Conservation (phyloP, 2,329 filamentous ascomycete genomes). For the Botrytis pseudocinerea region DNA sequence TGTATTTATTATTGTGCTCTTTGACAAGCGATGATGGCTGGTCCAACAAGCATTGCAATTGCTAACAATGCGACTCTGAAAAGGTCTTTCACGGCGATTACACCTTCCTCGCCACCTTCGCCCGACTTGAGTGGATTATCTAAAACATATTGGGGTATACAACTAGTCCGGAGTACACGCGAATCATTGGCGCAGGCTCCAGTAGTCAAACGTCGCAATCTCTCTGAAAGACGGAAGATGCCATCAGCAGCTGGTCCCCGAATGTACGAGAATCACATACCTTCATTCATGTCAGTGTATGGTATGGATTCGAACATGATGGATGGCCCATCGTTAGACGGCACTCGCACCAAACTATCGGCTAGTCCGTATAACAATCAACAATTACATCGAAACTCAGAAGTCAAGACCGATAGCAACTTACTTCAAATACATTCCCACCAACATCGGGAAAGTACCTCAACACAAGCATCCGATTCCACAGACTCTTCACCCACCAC, state of each 20-base stretch:
- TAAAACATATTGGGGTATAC: conserved; percentile 16
- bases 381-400: conserved; percentile 24
- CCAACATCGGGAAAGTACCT: conserved; percentile 75
- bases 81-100: conserved; percentile 35
- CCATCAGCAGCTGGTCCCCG: conserved; percentile 61
- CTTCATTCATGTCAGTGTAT: conserved; percentile 75
- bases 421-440: conserved; percentile 47
- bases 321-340: conserved; percentile 32
- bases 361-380: conserved; percentile 27
- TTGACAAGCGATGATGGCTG: conserved; percentile 29
- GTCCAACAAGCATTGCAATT: conserved; percentile 31
- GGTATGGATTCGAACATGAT: conserved; percentile 54
- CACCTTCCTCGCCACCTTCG: conserved; percentile 28
- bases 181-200: conserved; percentile 27
- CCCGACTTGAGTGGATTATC: conserved; percentile 28
- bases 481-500: conserved; percentile 94
- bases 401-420: conserved; percentile 23
- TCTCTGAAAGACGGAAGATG: conserved; percentile 48
- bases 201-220: conserved; percentile 27
- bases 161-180: background rate
- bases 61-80: conserved; percentile 39
- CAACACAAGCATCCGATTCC: conserved; percentile 76
- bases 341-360: conserved; percentile 32
- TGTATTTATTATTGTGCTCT: background rate
- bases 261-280: conserved; percentile 69